These are phyloP conservation scores for Trichoderma brevicompactum DNA, from an alignment of 2,329 filamentous ascomycete genomes.

Conservation along the genomic window DNA sequence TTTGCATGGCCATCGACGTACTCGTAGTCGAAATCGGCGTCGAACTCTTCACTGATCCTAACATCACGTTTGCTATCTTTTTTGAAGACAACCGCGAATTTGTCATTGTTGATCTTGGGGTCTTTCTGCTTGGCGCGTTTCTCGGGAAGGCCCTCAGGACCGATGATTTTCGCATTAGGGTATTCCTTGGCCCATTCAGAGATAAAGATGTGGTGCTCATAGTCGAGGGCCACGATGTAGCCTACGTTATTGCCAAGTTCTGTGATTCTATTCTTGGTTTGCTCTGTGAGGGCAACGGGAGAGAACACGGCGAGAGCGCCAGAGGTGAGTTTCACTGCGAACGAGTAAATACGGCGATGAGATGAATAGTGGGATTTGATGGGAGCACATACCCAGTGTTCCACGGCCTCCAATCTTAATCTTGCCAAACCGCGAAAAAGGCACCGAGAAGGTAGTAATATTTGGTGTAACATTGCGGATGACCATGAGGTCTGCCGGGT, in stretches of 20 bases:
- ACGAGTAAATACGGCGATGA: neutral
- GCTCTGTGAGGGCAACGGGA: slow-evolving; percentile 80
- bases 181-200: slow-evolving; percentile 81
- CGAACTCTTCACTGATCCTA: slow-evolving; percentile 75
- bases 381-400: slow-evolving; percentile 69
- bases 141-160: slow-evolving; percentile 79
- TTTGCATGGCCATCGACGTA: slow-evolving; percentile 80
- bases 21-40: slow-evolving; percentile 83
- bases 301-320: slow-evolving; percentile 88
- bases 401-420: slow-evolving; percentile 85
- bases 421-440: slow-evolving; percentile 79
- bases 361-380: neutral
- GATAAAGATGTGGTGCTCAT: slow-evolving; percentile 95
- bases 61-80: slow-evolving; percentile 56
- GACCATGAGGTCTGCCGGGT: slow-evolving; percentile 85
- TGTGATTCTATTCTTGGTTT: slow-evolving; percentile 66
- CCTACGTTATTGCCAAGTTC: slow-evolving; percentile 70
- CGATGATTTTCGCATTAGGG: slow-evolving; percentile 79
- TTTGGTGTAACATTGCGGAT: slow-evolving; percentile 82
- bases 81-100: slow-evolving; percentile 71
- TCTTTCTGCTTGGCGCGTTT: slow-evolving; percentile 66
- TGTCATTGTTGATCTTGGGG: slow-evolving; percentile 52
- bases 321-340: slow-evolving; percentile 72
- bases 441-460: slow-evolving; percentile 77
- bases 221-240: slow-evolving; percentile 86